Base-by-base conservation (phyloP, 1,139 yeast genomes). In the Magnusiomyces tetraspermus region DNA sequence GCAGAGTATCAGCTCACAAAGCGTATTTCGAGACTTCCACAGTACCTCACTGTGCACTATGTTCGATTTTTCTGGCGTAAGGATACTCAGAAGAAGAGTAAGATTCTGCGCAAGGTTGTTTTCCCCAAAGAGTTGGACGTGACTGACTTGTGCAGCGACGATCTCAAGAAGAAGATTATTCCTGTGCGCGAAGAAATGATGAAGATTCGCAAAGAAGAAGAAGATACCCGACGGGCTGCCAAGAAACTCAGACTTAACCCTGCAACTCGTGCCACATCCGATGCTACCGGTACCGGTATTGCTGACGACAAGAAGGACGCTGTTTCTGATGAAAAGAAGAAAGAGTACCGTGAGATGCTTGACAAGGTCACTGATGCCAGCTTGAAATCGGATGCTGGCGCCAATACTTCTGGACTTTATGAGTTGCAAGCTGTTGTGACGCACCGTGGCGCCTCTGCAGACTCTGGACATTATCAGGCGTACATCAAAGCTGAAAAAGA, bases 21-120 rank as follows among this genome's bases (percentile, higher is more conserved):
- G 63, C 79, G 77, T 53, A 84, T 92, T 55, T 78, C 85, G 1
- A 80, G 88, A 63, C 74, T 94, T 59, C 99, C 99, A 55, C 85
- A 86, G 65, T 85, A 84, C 65, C 75, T 92, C 61, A 86, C 94
- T 15, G 88, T 94, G 49, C 96, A 92, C 67, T 92, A 86, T 69
- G 94, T 92, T 60, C 78, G 99, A 63, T 92, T 92, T 67, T 92
- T 82, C 69, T 92, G 98, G 98, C 86, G 94, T 67, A 79, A 92
- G 63, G 95, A 92, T 56, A 86, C 95, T 8, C 82, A 80, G 60
- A 86, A 85, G 71, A 92, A 92, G 72, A 85, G 96, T 36, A 92
- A 92, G 72, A 92, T 92, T 67, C 75, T 92, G 67, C 82, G 98
- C 65, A 89, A 84, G 70, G 98, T 92, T 30, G 87, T 84, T 58